Evolutionary conservation across 1,284 basidiomycete species (phyloP), one percentile per base, ranked within the genome.

Genomic region (Takashimella tepidaria): DNA sequence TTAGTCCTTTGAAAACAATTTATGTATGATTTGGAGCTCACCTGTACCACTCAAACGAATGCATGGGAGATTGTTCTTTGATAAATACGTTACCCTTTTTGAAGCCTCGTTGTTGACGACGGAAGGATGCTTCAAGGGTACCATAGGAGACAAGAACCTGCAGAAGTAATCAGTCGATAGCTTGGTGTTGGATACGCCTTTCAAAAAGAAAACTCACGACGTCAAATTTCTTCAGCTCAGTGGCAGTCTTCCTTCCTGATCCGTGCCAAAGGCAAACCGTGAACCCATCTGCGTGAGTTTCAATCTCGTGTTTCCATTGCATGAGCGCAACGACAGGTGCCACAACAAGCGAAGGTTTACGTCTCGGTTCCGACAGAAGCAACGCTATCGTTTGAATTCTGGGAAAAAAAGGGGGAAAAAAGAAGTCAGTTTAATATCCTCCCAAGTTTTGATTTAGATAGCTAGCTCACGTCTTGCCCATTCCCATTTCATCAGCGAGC

Each of bases 261-360:
- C 96, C 96, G 70, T 98, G 93, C 91, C 91, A 99, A 13, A 98
- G 82, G 42, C 88, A 83, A 24, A 95, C 73, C 50, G 84, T 84
- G 66, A 92, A 78, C 6, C 85, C 84, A 57, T 86, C 82, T 0
- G 89, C 88, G 63, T 91, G 89, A 0, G 84, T 77, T 37, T 84
- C 84, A 54, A 98, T 92, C 74, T 99, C 96, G 72, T 95, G 92
- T 63, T 85, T 84, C 96, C 96, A 98, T 77, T 99, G 95, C 86
- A 98, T 93, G 60, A 99, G 85, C 22, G 96, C 96, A 47, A 98
- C 95, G 2, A 92, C 96, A 2, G 91, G 91, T 83, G 95, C 95
- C 27, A 98, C 82, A 20, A 98, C 90, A 8, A 98, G 81, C 54
- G 91, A 93, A 0, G 92, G 92, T 70, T 84, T 87, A 59, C 81